phyloP scores from a whole-genome alignment of 805 yeast genomes.

The Candida ortonii region DNA sequence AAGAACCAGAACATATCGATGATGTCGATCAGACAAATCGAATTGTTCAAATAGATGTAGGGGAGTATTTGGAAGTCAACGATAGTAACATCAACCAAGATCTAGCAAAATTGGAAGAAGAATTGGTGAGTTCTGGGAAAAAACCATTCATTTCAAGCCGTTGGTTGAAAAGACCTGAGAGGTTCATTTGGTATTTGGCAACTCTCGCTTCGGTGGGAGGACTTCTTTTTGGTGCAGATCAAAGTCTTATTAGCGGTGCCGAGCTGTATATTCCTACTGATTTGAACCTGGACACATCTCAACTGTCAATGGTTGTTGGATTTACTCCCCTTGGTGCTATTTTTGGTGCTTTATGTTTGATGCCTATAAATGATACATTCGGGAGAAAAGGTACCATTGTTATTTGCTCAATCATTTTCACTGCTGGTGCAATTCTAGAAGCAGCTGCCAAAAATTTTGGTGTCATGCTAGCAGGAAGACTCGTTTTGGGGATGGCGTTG shows the following conservation, averaged over 20 bases:
- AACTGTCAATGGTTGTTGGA: constrained; percentile 15
- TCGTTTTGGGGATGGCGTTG: constrained; percentile 56
- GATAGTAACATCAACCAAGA: constrained; percentile 7
- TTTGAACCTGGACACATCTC: constrained; percentile 5
- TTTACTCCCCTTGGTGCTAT: constrained; percentile 67
- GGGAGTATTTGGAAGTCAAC: constrained; percentile 12
- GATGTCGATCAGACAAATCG: constrained; percentile 2
- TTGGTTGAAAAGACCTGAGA: constrained; percentile 12
- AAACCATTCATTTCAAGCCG: constrained; percentile 11
- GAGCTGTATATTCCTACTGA: constrained; percentile 10
- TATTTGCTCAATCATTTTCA: constrained; percentile 55
- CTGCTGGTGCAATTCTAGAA: constrained; percentile 56
- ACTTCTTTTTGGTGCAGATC: constrained; percentile 15
- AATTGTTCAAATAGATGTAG: constrained; percentile 13
- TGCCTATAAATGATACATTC: constrained; percentile 50
- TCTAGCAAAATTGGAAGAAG: constrained; percentile 7
- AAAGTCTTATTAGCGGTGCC: constrained; percentile 16
- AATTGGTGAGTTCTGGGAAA: constrained; percentile 7
- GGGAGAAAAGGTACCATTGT: constrained; percentile 55
- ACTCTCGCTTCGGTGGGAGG: constrained; percentile 16
- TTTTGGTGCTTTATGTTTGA: constrained; percentile 56
- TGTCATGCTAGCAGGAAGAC: constrained; percentile 58
- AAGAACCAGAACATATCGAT: constrained; percentile 10
- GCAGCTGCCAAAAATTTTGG: constrained; percentile 43
- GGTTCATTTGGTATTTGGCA: constrained; percentile 15